phyloP scores from a whole-genome alignment of 352 stramenopile species.

The Blastocystis sp. region DNA sequence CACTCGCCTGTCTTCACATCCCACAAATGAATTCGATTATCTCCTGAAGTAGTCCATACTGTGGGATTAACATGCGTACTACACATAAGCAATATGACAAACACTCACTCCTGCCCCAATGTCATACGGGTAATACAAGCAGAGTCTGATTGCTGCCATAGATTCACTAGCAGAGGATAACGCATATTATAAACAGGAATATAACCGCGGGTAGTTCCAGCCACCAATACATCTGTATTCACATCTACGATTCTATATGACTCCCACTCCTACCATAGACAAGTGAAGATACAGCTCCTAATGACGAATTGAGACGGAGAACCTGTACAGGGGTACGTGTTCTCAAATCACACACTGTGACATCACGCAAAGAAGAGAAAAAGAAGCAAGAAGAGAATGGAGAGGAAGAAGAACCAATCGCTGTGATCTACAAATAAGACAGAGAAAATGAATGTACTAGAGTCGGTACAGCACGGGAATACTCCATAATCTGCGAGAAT shows the following conservation, averaged over 20 bases:
- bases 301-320: neutral
- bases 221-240: conserved; percentile 1
- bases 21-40: conserved; percentile 41
- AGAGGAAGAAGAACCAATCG: neutral
- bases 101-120: neutral
- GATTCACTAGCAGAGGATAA: conserved; percentile 55
- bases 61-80: neutral
- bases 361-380: neutral
- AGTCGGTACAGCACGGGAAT: neutral
- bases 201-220: conserved; percentile 1
- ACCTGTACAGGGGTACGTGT: neutral
- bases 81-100: neutral
- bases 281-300: conserved; percentile 19
- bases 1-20: conserved; percentile 33
- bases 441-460: neutral
- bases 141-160: conserved; percentile 34
- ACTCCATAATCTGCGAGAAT: conserved; percentile 51
- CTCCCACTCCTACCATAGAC: neutral
- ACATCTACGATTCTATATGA: neutral
- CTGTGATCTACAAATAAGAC: neutral
- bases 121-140: neutral
- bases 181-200: conserved; percentile 55
- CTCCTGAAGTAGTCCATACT: conserved; percentile 1
- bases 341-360: neutral
- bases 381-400: conserved; percentile 17